Evolutionary conservation across 495 filamentous ascomycete genomes (phyloP).

Genomic region (Cudoniella acicularis): DNA sequence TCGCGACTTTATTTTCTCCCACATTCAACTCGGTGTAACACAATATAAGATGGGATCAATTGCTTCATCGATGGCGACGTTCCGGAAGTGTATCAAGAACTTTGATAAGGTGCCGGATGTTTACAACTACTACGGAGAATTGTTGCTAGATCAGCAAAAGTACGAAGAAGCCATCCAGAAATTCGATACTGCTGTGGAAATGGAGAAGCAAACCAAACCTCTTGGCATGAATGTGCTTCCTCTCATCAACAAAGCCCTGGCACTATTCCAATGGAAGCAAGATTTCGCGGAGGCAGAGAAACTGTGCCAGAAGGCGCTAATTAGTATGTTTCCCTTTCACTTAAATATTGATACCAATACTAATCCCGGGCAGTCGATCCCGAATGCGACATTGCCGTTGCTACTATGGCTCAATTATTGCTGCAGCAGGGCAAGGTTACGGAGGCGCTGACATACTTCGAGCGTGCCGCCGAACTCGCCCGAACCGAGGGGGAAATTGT

Average conservation of each 20-base stretch:
- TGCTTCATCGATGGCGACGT: slow-evolving; percentile 96
- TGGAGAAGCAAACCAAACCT: slow-evolving; percentile 92
- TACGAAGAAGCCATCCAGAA: slow-evolving; percentile 94
- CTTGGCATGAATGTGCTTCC: slow-evolving; percentile 95
- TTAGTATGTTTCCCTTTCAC: slow-evolving; percentile 62
- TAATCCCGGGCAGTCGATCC: slow-evolving; percentile 74
- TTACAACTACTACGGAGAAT: slow-evolving; percentile 99
- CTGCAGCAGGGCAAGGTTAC: slow-evolving; percentile 96
- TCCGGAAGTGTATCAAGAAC: slow-evolving; percentile 96
- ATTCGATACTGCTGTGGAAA: slow-evolving; percentile 95
- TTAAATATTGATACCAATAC: slow-evolving; percentile 3
- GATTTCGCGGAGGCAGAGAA: slow-evolving; percentile 94
- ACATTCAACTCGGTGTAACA: slow-evolving; percentile 98
- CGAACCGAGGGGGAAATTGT: slow-evolving; percentile 93
- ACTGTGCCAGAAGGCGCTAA: slow-evolving; percentile 93
- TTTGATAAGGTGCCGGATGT: slow-evolving; percentile 95
- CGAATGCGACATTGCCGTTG: slow-evolving; percentile 97
- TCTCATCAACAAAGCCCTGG: slow-evolving; percentile 96
- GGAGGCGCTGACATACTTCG: slow-evolving; percentile 94
- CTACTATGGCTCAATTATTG: slow-evolving; percentile 98
- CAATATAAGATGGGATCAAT: slow-evolving; percentile 99
- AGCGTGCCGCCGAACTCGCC: slow-evolving; percentile 92
- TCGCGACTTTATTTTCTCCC: slow-evolving; percentile 93
- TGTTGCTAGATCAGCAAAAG: slow-evolving; percentile 96
- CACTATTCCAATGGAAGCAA: slow-evolving; percentile 96